Conservation (phyloP, 2,329 filamentous ascomycete species). For the Exserohilum rostratum region DNA sequence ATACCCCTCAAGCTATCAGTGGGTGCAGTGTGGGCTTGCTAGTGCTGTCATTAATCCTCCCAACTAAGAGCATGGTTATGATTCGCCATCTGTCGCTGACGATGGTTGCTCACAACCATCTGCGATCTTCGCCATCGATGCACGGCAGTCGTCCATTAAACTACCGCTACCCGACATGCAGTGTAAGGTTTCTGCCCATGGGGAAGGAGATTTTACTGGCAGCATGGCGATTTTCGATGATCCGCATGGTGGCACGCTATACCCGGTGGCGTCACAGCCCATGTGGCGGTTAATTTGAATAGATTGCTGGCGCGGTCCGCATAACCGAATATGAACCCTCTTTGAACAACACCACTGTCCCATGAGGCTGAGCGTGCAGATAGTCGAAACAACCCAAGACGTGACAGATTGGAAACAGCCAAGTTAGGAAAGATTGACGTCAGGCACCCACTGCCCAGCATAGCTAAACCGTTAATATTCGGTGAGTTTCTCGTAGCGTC, state of each 20-base stretch:
- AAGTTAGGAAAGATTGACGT: not conserved
- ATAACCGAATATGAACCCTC: conserved; percentile 13
- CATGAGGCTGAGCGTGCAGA: conserved; percentile 1
- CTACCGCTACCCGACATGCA: conserved; percentile 11
- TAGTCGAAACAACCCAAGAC: conserved; percentile 4
- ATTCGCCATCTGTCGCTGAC: not conserved
- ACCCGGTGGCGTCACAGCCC: conserved; percentile 6
- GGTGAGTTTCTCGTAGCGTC: not conserved
- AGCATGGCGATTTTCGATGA: not conserved
- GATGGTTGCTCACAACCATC: not conserved
- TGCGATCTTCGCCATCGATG: not conserved
- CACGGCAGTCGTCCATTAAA: conserved; percentile 1
- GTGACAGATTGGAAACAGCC: not conserved
- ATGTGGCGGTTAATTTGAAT: conserved; percentile 14
- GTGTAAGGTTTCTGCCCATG: conserved; percentile 3
- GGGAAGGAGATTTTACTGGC: not conserved
- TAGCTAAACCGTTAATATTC: not conserved
- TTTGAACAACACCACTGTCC: not conserved
- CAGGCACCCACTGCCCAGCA: not conserved
- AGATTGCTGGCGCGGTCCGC: conserved; percentile 22
- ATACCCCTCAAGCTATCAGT: not conserved
- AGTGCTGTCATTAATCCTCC: not conserved
- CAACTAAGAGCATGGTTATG: not conserved
- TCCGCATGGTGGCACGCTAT: conserved; percentile 2
- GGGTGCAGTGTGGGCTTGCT: not conserved